These are phyloP conservation scores for Salvia splendens DNA, from an alignment of 257 asterid genomes.

Conservation along the genomic window DNA sequence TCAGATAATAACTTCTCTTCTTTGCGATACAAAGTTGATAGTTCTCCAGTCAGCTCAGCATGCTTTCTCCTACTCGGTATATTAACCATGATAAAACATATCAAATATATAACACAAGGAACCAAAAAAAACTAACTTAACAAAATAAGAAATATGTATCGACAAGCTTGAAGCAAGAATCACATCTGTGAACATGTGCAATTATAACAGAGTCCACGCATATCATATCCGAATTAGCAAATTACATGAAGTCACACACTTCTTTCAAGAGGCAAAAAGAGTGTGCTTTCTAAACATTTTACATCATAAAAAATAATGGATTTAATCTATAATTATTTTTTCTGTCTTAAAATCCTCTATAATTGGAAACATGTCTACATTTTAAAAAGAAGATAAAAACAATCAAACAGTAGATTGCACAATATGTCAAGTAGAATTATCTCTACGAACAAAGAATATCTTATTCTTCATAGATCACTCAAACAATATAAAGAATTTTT, in stretches of 20 bases:
- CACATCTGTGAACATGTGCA: constrained; percentile 11
- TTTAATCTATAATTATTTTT: not conserved
- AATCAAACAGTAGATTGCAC: constrained; percentile 9
- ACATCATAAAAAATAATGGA: constrained; percentile 3
- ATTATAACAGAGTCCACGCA: not conserved
- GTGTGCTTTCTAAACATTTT: constrained; percentile 4
- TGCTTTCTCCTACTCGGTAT: constrained; percentile 86
- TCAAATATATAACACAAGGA: constrained; percentile 14
- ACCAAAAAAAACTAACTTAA: not conserved
- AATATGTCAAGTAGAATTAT: constrained; percentile 21
- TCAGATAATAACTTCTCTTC: constrained; percentile 89
- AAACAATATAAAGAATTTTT: not conserved
- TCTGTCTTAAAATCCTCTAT: constrained; percentile 17
- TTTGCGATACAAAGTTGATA: constrained; percentile 74
- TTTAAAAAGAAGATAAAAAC: constrained; percentile 22
- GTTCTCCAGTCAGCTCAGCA: constrained; percentile 92
- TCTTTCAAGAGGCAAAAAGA: constrained; percentile 23
- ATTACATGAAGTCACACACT: not conserved
- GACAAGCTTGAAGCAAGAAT: constrained; percentile 1
- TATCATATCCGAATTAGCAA: constrained; percentile 13
- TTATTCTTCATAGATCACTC: not conserved
- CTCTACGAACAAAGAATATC: not conserved
- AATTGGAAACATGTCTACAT: not conserved
- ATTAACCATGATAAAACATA: constrained; percentile 7
- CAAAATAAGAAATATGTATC: constrained; percentile 25